These are phyloP conservation scores for Boletus chippewaensis DNA, from an alignment of 1,284 basidiomycete species.

Conservation along the genomic window DNA sequence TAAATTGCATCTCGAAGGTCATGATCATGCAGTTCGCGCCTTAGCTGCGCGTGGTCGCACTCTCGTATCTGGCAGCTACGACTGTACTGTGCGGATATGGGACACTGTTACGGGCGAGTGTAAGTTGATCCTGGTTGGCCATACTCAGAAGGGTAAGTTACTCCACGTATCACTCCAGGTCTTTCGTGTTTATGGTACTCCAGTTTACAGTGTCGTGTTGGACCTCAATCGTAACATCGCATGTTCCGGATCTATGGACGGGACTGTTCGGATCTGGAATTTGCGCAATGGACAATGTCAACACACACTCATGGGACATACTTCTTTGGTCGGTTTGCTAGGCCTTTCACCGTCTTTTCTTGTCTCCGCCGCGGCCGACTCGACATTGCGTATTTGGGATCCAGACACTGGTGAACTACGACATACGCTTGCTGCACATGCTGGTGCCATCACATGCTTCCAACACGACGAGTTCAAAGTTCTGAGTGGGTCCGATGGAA, in stretches of 20 bases:
- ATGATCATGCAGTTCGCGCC: conserved; percentile 86
- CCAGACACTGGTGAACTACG: conserved; percentile 73
- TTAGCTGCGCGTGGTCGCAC: conserved; percentile 86
- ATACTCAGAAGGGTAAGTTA: conserved; percentile 79
- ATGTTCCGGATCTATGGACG: conserved; percentile 94
- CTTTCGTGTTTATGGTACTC: conserved; percentile 3
- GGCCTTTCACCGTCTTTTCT: conserved; percentile 83
- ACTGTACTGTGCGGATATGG: conserved; percentile 90
- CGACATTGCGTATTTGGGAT: conserved; percentile 89
- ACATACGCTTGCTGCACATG: conserved; percentile 80
- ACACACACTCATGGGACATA: conserved; percentile 79
- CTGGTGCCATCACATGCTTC: conserved; percentile 95
- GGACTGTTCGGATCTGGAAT: conserved; percentile 91
- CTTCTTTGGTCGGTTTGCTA: conserved; percentile 81
- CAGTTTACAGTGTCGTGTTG: conserved; percentile 88
- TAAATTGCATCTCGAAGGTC: conserved; percentile 76
- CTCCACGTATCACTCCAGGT: background rate
- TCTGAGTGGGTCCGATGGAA: conserved; percentile 89
- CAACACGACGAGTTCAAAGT: conserved; percentile 97
- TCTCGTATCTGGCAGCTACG: conserved; percentile 92
- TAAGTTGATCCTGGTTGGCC: conserved; percentile 75
- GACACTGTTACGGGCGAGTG: conserved; percentile 85
- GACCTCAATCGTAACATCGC: conserved; percentile 81
- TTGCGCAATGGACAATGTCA: conserved; percentile 73
- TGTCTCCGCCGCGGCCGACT: conserved; percentile 92